Base-by-base conservation (phyloP, 73 alveolate genomes). In the Uronychia binucleata region DNA sequence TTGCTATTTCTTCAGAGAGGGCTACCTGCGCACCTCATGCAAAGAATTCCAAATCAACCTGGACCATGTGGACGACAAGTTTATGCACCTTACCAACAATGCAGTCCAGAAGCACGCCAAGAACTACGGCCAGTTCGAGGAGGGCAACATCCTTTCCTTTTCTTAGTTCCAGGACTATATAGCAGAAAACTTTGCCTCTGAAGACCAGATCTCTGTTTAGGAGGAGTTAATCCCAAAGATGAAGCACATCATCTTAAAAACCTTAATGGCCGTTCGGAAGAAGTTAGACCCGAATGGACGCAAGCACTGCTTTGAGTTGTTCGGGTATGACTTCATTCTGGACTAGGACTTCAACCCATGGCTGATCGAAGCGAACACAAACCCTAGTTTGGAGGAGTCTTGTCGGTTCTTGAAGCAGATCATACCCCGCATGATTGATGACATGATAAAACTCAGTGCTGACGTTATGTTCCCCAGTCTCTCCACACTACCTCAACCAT, bases 241-340 rank as follows among this genome's bases (percentile, higher is more conserved):
- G 95, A 90, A 90, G 75, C 89, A 90, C 28, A 59, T 74, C 76
- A 85, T 90, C 30, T 35, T 85, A 14, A 84, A 83, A 28, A 74
- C 89, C 27, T 28, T 90, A 34, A 30, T 26, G 26, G 67, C 93
- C 13, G 90, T 85, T 29, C 31, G 95, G 34, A 90, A 90, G 81
- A 90, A 79, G 75, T 27, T 90, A 25, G 87, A 83, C 74, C 91
- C 91, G 13, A 82, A 82, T 26, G 25, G 29, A n/a, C 30, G 89
- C 79, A 78, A 75, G 76, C 67, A 32, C 57, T 92, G 96, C 87
- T 96, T 96, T 85, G 99, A 96, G 83, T 34, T 94, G 34, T 92
- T 96, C 77, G 99, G 99, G 0, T 96, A 94, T 92, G 99, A 96
- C 77, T 96, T 94, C 85, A 92, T 95, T 30, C 74, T 95, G 28